Base-by-base conservation (phyloP, 768 basidiomycete genomes). In the Candolleomyces eurysporus region DNA sequence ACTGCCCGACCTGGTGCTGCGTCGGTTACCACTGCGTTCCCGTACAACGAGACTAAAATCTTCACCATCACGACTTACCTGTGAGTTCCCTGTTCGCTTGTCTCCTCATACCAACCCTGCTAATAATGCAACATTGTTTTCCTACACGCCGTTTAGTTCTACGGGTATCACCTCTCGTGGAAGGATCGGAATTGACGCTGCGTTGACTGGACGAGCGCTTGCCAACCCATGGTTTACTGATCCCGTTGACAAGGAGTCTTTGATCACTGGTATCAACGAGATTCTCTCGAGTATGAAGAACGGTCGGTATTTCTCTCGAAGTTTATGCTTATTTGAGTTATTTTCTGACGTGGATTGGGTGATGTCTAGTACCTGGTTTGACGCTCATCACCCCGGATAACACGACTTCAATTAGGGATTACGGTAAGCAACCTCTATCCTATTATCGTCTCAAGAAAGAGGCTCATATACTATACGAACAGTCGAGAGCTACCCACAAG, bases 51-150 rank as follows among this genome's bases (percentile, higher is more conserved):
- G 32, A 55, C 53, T 26, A 26, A 26, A 4, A 80, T 85, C 57
- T 85, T 86, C 73, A 85, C 85, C 0, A 86, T 88, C 71, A 88
- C 86, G 0, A 68, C 80, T 5, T 87, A 87, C 66, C 71, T 88
- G 81, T 84, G 63, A 60, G 79, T 65, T 11, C 19, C 40, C 10
- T 60, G 8, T 13, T 40, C 4, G 26, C 26, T 26, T 26, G 26
- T 42, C 31, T 30, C 48, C 48, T 48, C n/a, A n/a, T 30, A 40
- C 52, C 51, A 56, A 61, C 57, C 48, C 36, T 60, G 16, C 43
- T 40, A 10, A 49, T 4, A 4, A 11, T 26, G 5, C 32, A 9
- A 21, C 8, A 11, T 9, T 50, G 14, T 39, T 8, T n/a, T 30
- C 32, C 21, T 2, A 26, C 4, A 26, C 26, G 26, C 26, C 26